Evolutionary conservation across 2,329 filamentous ascomycete species (phyloP).

Genomic region (Fusarium brachygibbosum): DNA sequence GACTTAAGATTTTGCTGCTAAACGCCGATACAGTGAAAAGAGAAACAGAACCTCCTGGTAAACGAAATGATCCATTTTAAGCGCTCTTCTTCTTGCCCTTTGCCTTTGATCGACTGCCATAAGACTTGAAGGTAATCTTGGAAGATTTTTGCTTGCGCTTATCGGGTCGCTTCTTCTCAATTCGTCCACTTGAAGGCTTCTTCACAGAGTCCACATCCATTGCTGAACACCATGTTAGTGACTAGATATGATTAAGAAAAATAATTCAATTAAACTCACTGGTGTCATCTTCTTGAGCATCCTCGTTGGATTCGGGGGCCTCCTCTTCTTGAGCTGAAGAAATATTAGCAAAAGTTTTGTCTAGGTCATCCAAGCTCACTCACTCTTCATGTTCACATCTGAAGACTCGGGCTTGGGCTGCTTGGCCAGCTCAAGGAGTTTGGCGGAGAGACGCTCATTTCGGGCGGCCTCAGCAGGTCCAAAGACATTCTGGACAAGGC

Average conservation of each 20-base stretch:
- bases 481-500: slow-evolving; percentile 85
- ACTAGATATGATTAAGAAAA: slow-evolving; percentile 10
- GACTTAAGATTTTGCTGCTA: slow-evolving; percentile 48
- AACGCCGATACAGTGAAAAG: slow-evolving; percentile 33
- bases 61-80: slow-evolving; percentile 14
- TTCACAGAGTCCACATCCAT: slow-evolving; percentile 71
- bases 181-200: slow-evolving; percentile 57
- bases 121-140: slow-evolving; percentile 72
- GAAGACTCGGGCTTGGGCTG: slow-evolving; percentile 76
- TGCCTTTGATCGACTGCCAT: slow-evolving; percentile 64
- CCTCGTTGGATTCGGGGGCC: slow-evolving; percentile 49
- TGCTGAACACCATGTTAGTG: slow-evolving; percentile 49
- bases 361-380: slow-evolving; percentile 27
- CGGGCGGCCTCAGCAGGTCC: slow-evolving; percentile 84
- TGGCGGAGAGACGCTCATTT: slow-evolving; percentile 85
- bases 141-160: slow-evolving; percentile 70
- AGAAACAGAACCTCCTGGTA: slow-evolving; percentile 32
- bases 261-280: slow-evolving; percentile 35
- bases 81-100: slow-evolving; percentile 60
- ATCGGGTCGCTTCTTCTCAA: slow-evolving; percentile 66
- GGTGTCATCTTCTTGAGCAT: slow-evolving; percentile 46
- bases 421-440: slow-evolving; percentile 83
- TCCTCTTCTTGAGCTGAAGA: slow-evolving; percentile 49
- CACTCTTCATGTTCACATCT: slow-evolving; percentile 64
- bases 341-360: slow-evolving; percentile 16